Base-by-base conservation (phyloP, 768 basidiomycete species). In the Obba rivulosa region DNA sequence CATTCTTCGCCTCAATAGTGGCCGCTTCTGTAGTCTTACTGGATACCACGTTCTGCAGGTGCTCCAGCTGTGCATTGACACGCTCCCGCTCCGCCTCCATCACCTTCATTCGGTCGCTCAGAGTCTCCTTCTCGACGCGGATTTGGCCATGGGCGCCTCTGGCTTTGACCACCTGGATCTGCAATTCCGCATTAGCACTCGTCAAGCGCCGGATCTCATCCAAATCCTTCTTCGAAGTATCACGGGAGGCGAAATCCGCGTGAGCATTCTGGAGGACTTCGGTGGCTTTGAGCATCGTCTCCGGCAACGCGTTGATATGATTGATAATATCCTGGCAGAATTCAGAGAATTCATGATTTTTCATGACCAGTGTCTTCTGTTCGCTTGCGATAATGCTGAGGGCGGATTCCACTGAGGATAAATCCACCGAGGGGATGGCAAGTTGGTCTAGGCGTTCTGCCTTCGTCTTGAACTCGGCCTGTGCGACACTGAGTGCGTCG, bases 41-140 rank as follows among this genome's bases (percentile, higher is more conserved):
- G 10, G 70, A 59, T 40, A 65, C 66, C 17, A 67, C 58, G 2
- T 66, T 58, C 53, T 85, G 77, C 35, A 79, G 44, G 46, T 79
- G 79, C 50, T 81, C 80, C 17, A 81, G 60, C 52, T 83, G 79
- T 2, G 60, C 54, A 36, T 76, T 76, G 38, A 87, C 62, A 4
- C 67, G 66, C 18, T 91, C 85, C 18, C 86, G 79, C 45, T 91
- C 87, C 23, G 62, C 69, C 61, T 91, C 88, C 0, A 71, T 70
- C 20, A 69, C 69, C 20, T 63, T 67, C 24, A 87, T 66, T 53
- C 85, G 85, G 53, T 89, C 85, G 18, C 58, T 66, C 40, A 89
- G 62, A 34, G 78, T 68, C 42, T 91, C 89, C 66, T 90, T 92
- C 70, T 92, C 89, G 13, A 87, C 87, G 14, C 86, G 80, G 4